Conservation (phyloP, 2,329 filamentous ascomycete species). For the Talaromyces sp. region DNA sequence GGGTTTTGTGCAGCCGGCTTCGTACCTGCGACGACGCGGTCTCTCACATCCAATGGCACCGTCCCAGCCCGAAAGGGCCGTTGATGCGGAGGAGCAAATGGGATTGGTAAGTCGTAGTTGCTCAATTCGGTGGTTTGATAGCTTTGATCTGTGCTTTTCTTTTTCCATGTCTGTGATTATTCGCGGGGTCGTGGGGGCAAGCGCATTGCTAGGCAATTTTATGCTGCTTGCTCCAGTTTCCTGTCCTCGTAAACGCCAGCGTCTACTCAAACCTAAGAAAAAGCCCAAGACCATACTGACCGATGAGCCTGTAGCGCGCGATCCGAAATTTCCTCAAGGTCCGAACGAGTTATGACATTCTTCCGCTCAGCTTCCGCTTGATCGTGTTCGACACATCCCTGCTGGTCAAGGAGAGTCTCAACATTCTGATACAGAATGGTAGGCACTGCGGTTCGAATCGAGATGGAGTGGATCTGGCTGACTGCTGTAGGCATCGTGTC, state of each 20-base stretch:
- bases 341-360: constrained; percentile 94
- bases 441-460: constrained; percentile 24
- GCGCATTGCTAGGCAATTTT: neutral
- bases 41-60: constrained; percentile 41
- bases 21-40: constrained; percentile 43
- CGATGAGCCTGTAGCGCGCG: constrained; percentile 59
- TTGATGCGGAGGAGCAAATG: constrained; percentile 49
- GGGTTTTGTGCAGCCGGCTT: constrained; percentile 48
- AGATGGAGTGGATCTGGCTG: neutral
- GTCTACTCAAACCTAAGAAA: neutral
- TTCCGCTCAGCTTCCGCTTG: constrained; percentile 91
- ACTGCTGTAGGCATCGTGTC: constrained; percentile 78
- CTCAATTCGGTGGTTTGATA: neutral
- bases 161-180: constrained; percentile 2
- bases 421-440: constrained; percentile 96
- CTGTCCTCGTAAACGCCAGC: neutral
- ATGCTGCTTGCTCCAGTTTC: neutral
- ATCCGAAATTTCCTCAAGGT: constrained; percentile 95
- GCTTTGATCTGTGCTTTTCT: constrained; percentile 1
- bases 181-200: constrained; percentile 14
- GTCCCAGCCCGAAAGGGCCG: constrained; percentile 41
- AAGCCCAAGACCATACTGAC: neutral
- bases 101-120: constrained; percentile 42
- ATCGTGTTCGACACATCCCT: constrained; percentile 94
- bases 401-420: constrained; percentile 93